Percentiles rank a stretch among this genome's conserved stretches.
Conservation (phyloP, 306 rosid species). For the Arachis stenosperma region DNA sequence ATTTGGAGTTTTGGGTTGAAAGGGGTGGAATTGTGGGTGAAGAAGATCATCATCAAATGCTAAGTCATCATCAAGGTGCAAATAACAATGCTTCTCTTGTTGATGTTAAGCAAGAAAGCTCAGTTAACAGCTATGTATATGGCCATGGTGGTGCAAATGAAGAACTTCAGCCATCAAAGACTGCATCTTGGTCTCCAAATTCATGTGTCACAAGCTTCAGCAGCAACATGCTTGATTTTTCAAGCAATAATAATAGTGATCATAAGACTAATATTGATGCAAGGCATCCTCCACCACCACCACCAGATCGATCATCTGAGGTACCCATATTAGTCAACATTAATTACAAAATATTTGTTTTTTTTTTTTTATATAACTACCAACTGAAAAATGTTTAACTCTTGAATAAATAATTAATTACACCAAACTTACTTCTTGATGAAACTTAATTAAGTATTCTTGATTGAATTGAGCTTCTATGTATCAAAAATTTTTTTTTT, state of each 20-base stretch:
- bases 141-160: slow-evolving; percentile 50
- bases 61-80: slow-evolving; percentile 53
- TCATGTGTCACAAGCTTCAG: slow-evolving; percentile 81
- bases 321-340: slow-evolving; percentile 37
- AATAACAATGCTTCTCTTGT: slow-evolving; percentile 43
- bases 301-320: slow-evolving; percentile 82
- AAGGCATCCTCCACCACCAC: slow-evolving; percentile 57
- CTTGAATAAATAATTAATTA: too few species aligned
- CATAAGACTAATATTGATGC: slow-evolving; percentile 26
- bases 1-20: not conserved
- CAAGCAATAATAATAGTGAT: slow-evolving; percentile 47
- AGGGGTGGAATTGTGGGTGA: slow-evolving; percentile 78
- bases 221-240: slow-evolving; percentile 83
- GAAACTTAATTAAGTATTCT: not conserved
- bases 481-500: too few species aligned
- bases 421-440: too few species aligned
- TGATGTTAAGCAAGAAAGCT: slow-evolving; percentile 71
- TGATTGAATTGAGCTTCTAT: slow-evolving; percentile 16
- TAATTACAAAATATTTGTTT: too few species aligned
- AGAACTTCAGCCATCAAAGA: slow-evolving; percentile 51
- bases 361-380: too few species aligned
- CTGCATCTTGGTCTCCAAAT: slow-evolving; percentile 65
- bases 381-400: too few species aligned
- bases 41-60: slow-evolving; percentile 62
- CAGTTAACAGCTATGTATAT: slow-evolving; percentile 55